These are phyloP conservation scores for Nitzschia inconspicua DNA, from an alignment of 108 stramenopile genomes.

Conservation along the genomic window DNA sequence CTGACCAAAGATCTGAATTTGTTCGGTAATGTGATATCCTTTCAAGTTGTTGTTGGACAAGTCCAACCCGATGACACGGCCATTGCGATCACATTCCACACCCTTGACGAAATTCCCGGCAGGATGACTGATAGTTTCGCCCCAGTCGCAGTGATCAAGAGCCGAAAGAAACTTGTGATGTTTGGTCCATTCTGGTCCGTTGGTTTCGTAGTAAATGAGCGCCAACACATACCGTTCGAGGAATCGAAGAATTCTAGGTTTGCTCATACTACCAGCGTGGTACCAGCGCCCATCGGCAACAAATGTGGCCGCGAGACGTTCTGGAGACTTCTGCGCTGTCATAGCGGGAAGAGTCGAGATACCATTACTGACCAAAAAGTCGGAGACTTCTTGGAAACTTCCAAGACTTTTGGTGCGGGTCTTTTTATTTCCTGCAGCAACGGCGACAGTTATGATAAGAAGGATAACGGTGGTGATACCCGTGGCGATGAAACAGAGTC, in stretches of 20 bases:
- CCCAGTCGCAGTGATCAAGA: conserved; percentile 20
- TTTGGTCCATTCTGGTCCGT: conserved; percentile 17
- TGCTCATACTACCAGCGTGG: not conserved
- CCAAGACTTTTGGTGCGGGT: not conserved
- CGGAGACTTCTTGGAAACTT: not conserved
- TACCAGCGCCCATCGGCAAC: conserved; percentile 21
- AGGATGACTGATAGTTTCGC: not conserved
- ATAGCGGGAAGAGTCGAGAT: conserved; percentile 2
- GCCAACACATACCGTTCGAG: conserved; percentile 25
- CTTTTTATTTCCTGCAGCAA: not conserved
- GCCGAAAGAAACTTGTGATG: conserved; percentile 5
- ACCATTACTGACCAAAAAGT: conserved; percentile 2
- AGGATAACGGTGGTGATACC: not conserved
- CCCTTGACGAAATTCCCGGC: conserved; percentile 2
- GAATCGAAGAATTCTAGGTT: not conserved
- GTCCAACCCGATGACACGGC: conserved; percentile 13
- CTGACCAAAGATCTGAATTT: conserved; percentile 10
- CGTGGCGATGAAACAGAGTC: not conserved
- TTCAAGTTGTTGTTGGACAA: conserved; percentile 27
- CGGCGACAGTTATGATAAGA: conserved; percentile 5
- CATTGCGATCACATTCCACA: conserved; percentile 15
- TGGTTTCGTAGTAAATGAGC: conserved; percentile 16
- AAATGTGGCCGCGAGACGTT: not conserved
- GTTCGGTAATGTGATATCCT: conserved; percentile 11
- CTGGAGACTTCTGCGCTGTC: conserved; percentile 1